phyloP scores from a whole-genome alignment of 2,329 filamentous ascomycete genomes.

The Achaetomium macrosporum region DNA sequence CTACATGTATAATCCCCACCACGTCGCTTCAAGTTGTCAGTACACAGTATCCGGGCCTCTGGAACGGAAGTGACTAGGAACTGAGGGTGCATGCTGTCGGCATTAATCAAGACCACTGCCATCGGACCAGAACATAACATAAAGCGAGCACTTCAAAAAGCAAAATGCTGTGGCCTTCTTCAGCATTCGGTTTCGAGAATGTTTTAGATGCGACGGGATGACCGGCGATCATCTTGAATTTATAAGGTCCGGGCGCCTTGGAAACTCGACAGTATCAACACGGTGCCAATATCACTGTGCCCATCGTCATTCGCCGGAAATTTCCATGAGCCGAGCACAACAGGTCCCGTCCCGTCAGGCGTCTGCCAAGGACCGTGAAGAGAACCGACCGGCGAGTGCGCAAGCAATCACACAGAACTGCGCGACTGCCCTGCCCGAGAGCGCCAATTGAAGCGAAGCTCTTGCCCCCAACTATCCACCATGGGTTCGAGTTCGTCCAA shows the following conservation, averaged over 20 bases:
- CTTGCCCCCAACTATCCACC: conserved; percentile 24
- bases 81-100: too few relatives aligned
- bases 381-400: conserved; percentile 10
- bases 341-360: too few relatives aligned
- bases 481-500: conserved; percentile 56
- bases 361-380: conserved; percentile 16
- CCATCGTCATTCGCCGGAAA: conserved; percentile 16
- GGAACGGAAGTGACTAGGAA: too few relatives aligned
- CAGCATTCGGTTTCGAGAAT: too few relatives aligned
- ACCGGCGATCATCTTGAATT: background rate
- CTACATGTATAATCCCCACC: too few relatives aligned
- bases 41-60: too few relatives aligned
- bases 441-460: conserved; percentile 25
- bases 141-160: too few relatives aligned
- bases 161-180: too few relatives aligned
- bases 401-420: conserved; percentile 8
- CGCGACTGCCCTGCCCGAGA: conserved; percentile 2
- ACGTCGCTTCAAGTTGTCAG: too few relatives aligned
- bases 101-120: too few relatives aligned
- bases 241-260: background rate
- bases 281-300: conserved; percentile 12
- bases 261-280: background rate
- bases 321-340: conserved; percentile 16
- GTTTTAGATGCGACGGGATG: too few relatives aligned
- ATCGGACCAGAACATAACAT: too few relatives aligned